Evolutionary conservation across 1,139 yeast genomes (phyloP).

Genomic region (Blastobotrys illinoisensis): DNA sequence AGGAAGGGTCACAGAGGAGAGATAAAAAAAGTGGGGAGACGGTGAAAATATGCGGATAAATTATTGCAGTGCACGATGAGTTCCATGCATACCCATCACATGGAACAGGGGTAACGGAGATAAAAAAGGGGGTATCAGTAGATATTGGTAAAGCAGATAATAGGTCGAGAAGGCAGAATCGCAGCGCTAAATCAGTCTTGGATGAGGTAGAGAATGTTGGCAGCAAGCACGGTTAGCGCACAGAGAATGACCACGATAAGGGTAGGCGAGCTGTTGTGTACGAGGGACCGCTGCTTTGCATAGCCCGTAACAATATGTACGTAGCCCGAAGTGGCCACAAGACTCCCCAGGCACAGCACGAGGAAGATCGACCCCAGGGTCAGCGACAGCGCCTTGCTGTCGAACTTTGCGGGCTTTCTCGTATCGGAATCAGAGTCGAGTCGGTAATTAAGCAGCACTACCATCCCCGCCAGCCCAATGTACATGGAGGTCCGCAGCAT

Average conservation of each 20-base stretch:
- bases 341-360: neutral
- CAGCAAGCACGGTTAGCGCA: neutral
- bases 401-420: neutral
- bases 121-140: no score
- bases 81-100: neutral
- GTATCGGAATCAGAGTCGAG: conserved; percentile 7
- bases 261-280: neutral
- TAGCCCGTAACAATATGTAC: neutral
- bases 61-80: neutral
- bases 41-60: neutral
- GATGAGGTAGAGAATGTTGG: neutral
- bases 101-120: neutral
- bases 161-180: no score
- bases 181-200: neutral
- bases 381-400: neutral
- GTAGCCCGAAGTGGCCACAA: neutral
- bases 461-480: conserved; percentile 28
- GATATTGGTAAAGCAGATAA: no score
- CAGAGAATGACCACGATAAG: neutral
- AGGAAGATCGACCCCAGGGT: neutral
- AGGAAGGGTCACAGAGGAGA: neutral
- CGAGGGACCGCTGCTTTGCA: neutral
- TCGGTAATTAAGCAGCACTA: conserved; percentile 21
- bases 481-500: conserved; percentile 24
- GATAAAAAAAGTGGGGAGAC: neutral